Percentiles rank a stretch among this genome's conserved stretches.
Conservation (phyloP, 164 flowering plant genomes). For the Houttuynia cordata region DNA sequence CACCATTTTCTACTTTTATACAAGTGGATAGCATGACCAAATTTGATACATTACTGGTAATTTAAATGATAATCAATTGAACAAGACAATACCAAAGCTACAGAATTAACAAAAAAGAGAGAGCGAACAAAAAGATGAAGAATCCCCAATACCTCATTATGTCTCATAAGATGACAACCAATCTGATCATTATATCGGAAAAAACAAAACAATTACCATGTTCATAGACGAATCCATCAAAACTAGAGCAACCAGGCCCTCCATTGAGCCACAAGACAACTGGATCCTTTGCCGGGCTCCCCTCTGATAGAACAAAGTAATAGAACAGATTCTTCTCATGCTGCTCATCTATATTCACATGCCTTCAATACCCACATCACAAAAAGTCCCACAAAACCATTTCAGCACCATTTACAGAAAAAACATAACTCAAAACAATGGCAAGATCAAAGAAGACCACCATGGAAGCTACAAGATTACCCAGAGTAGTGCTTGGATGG, state of each 20-base stretch:
- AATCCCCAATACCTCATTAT: background rate
- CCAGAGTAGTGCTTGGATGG: conserved; percentile 91
- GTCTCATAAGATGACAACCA: background rate
- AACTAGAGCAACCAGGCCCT: conserved; percentile 97
- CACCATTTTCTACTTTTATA: too few species aligned
- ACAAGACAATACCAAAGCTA: too few species aligned
- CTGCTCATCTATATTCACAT: conserved; percentile 52
- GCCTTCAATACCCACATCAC: conserved; percentile 39
- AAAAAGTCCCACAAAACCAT: background rate
- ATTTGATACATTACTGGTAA: too few species aligned
- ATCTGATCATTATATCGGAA: background rate
- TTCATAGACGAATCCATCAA: conserved; percentile 90
- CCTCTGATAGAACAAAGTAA: conserved; percentile 71
- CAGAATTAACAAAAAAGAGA: too few species aligned
- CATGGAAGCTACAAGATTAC: conserved; percentile 17
- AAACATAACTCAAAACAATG: background rate
- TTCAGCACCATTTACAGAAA: background rate
- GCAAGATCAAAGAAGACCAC: background rate
- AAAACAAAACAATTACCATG: conserved; percentile 64
- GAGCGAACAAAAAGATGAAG: too few species aligned
- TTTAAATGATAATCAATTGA: too few species aligned
- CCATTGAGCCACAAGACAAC: conserved; percentile 98
- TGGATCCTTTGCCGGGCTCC: conserved; percentile 63
- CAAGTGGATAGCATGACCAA: too few species aligned
- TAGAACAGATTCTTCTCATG: conserved; percentile 63